Evolutionary conservation across 148 eudicot species (phyloP).

Genomic region (Amaranthus palmeri): DNA sequence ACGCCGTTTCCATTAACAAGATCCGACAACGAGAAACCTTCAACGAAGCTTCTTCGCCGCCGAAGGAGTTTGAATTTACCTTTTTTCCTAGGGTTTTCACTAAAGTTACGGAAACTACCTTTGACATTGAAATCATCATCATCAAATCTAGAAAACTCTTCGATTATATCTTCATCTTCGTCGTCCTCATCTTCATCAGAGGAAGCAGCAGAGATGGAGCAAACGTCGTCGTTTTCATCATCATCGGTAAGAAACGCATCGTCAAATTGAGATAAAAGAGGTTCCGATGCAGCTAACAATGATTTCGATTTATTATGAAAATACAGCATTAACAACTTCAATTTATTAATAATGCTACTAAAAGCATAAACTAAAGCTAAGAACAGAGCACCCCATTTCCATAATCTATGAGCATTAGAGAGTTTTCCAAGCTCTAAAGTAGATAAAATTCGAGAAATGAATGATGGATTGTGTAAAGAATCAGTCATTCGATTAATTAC

Average conservation of each 20-base stretch:
- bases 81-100: too few relatives aligned
- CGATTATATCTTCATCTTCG: neutral
- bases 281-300: conserved; percentile 20
- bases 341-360: conserved; percentile 35
- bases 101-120: conserved; percentile 25
- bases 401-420: conserved; percentile 35
- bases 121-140: conserved; percentile 36
- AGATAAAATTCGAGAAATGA: conserved; percentile 40
- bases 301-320: conserved; percentile 28
- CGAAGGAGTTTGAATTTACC: too few relatives aligned
- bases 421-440: conserved; percentile 28
- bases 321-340: conserved; percentile 34
- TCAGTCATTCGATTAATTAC: conserved; percentile 43
- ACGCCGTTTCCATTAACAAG: conserved; percentile 51
- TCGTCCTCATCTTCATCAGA: conserved; percentile 23
- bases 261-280: conserved; percentile 23
- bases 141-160: neutral
- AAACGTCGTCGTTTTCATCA: conserved; percentile 33
- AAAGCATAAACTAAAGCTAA: conserved; percentile 54
- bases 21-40: conserved; percentile 37
- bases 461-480: conserved; percentile 43
- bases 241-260: conserved; percentile 28
- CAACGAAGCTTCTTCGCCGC: too few relatives aligned
- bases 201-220: conserved; percentile 26
- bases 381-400: conserved; percentile 70